Evolutionary conservation across 2,329 filamentous ascomycete species (phyloP).

Genomic region (Biscogniauxia marginata): DNA sequence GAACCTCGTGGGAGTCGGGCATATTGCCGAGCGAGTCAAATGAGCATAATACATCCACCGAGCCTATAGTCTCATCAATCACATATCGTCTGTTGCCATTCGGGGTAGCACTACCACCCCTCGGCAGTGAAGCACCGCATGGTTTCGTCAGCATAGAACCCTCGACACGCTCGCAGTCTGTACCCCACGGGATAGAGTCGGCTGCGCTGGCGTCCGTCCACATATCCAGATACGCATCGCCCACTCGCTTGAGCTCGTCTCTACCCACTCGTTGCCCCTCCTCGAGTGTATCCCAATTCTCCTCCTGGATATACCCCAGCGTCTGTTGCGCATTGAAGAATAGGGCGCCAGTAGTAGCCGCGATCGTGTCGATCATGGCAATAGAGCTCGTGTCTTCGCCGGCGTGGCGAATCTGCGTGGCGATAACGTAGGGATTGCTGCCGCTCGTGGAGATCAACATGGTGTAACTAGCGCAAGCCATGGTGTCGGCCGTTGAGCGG

Average conservation of each 20-base stretch:
- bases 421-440: conserved; percentile 33
- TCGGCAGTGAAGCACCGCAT: conserved; percentile 31
- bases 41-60: conserved; percentile 35
- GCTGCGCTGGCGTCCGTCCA: conserved; percentile 36
- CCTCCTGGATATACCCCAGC: conserved; percentile 30
- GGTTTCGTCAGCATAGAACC: conserved; percentile 33
- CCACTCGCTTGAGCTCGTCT: conserved; percentile 33
- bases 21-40: conserved; percentile 34
- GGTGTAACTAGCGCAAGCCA: conserved; percentile 35
- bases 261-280: conserved; percentile 25
- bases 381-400: conserved; percentile 25
- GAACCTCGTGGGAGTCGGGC: conserved; percentile 36
- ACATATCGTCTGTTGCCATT: conserved; percentile 37
- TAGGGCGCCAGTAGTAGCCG: conserved; percentile 36
- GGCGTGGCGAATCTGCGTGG: conserved; percentile 35
- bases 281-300: conserved; percentile 33
- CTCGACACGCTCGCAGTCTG: conserved; percentile 37
- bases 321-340: conserved; percentile 38
- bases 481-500: conserved; percentile 26
- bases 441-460: conserved; percentile 34
- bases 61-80: conserved; percentile 36
- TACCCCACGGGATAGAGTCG: conserved; percentile 36
- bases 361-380: conserved; percentile 34
- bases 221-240: conserved; percentile 39
- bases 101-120: conserved; percentile 29